Percentiles rank a stretch among this genome's conserved stretches.
phyloP scores from a whole-genome alignment of 208 protist species.

The Lotmaria passim region DNA sequence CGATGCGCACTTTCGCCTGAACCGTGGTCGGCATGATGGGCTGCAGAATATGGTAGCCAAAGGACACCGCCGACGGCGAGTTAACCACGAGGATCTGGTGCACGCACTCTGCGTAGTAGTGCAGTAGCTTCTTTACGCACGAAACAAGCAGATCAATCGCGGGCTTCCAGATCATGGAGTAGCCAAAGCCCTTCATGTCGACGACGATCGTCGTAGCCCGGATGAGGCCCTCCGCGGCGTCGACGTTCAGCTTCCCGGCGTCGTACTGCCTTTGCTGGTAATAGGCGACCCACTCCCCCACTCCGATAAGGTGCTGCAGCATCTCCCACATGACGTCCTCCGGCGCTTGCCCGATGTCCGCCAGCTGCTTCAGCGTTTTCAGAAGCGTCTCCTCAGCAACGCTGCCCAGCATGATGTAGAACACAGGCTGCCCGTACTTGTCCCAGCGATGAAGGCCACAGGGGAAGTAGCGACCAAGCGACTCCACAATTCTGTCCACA shows the following conservation, averaged over 20 bases:
- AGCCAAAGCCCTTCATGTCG: conserved; percentile 52
- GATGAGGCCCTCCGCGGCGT: conserved; percentile 44
- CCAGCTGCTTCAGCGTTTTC: conserved; percentile 38
- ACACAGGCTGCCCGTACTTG: conserved; percentile 46
- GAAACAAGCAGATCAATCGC: conserved; percentile 50
- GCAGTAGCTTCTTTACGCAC: conserved; percentile 40
- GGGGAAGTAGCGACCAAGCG: conserved; percentile 33
- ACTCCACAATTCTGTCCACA: conserved; percentile 33
- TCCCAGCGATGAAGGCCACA: conserved; percentile 58
- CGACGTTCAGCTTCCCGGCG: conserved; percentile 7
- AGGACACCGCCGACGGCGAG: conserved; percentile 51
- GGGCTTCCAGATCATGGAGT: conserved; percentile 71
- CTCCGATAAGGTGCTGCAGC: conserved; percentile 25
- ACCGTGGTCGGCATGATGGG: conserved; percentile 29
- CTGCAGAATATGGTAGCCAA: conserved; percentile 62
- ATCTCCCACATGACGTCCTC: conserved; percentile 33
- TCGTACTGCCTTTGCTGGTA: conserved; percentile 38
- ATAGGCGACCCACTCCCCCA: conserved; percentile 31
- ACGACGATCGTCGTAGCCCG: conserved; percentile 54
- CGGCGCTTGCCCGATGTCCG: conserved; percentile 16
- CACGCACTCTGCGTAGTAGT: conserved; percentile 54
- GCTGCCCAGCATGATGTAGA: conserved; percentile 45
- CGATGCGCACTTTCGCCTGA: conserved; percentile 57
- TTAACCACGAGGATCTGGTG: conserved; percentile 67
- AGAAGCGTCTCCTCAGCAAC: conserved; percentile 30